These are phyloP conservation scores for Phyllosticta citrichinensis DNA, from an alignment of 2,329 filamentous ascomycete genomes.

Conservation along the genomic window DNA sequence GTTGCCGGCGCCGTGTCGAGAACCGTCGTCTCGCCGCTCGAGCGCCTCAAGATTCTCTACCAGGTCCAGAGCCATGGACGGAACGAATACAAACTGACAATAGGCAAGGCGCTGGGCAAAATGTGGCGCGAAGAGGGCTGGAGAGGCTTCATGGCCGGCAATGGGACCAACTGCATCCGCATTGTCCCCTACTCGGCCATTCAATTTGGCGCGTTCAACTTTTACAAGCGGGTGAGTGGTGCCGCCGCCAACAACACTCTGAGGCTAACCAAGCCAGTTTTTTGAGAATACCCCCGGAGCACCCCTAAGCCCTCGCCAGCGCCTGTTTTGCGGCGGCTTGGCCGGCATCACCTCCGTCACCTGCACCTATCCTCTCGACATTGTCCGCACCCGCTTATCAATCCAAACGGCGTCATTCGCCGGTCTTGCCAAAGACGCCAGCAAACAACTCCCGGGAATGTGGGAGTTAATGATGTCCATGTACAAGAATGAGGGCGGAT, in stretches of 20 bases:
- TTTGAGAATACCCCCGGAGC: constrained; percentile 68
- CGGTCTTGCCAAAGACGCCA: constrained; percentile 44
- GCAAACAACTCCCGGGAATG: constrained; percentile 73
- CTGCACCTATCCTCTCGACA: constrained; percentile 92
- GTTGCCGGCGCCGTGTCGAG: constrained; percentile 94
- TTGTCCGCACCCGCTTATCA: constrained; percentile 87
- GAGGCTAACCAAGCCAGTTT: constrained; percentile 39
- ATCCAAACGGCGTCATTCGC: constrained; percentile 97
- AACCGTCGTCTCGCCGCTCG: constrained; percentile 91
- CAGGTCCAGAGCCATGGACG: constrained; percentile 87
- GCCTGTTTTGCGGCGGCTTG: constrained; percentile 79
- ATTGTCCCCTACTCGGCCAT: constrained; percentile 98
- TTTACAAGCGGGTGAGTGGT: constrained; percentile 75
- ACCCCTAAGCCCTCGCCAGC: constrained; percentile 61
- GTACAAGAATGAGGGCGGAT: constrained; percentile 84
- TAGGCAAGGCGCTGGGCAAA: constrained; percentile 78
- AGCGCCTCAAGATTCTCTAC: constrained; percentile 95
- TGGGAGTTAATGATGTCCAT: constrained; percentile 71
- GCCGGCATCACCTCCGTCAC: constrained; percentile 94
- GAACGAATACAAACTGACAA: constrained; percentile 87
- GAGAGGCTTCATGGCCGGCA: constrained; percentile 94
- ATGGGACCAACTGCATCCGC: constrained; percentile 95
- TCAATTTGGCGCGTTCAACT: constrained; percentile 95
- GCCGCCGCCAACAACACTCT: not conserved
- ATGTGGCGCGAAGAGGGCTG: constrained; percentile 98